Conservation (phyloP, 805 yeast genomes). For the Myxozyma lipomycoides region DNA sequence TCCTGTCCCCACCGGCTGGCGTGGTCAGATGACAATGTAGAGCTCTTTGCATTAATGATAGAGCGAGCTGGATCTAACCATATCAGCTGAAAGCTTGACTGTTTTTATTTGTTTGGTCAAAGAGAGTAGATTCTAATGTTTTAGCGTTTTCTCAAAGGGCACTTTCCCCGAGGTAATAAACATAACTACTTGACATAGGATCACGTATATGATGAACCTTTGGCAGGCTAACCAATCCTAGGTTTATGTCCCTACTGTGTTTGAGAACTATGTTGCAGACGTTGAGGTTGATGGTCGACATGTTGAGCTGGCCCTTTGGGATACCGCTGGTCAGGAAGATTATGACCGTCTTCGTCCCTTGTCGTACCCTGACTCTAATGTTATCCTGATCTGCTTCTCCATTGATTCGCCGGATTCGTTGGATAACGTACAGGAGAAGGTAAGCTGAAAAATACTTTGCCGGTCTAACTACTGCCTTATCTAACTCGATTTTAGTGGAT, state of each 20-base stretch:
- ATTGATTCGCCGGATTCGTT: slow-evolving; percentile 88
- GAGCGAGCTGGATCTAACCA: too few relatives aligned
- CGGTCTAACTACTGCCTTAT: not conserved
- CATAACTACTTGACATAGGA: too few relatives aligned
- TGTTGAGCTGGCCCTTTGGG: slow-evolving; percentile 94
- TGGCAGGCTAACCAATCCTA: too few relatives aligned
- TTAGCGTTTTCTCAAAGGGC: slow-evolving; percentile 70
- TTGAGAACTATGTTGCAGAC: slow-evolving; percentile 96
- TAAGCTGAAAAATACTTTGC: too few relatives aligned
- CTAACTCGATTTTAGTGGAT: slow-evolving; percentile 54
- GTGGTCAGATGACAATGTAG: too few relatives aligned
- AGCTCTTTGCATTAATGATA: too few relatives aligned
- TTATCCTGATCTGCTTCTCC: slow-evolving; percentile 85
- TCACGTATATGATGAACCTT: too few relatives aligned
- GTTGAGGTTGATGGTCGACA: slow-evolving; percentile 87
- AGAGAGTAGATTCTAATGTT: not conserved
- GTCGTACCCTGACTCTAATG: slow-evolving; percentile 89
- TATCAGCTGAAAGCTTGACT: too few relatives aligned
- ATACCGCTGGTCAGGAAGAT: slow-evolving; percentile 98
- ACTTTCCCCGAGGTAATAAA: slow-evolving; percentile 67
- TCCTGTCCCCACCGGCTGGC: too few relatives aligned
- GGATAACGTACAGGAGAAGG: slow-evolving; percentile 86
- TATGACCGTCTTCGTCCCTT: slow-evolving; percentile 89
- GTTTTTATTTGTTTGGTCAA: not conserved
- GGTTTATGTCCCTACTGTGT: slow-evolving; percentile 92